Conservation (phyloP, 352 stramenopile genomes). For the Phytophthora brassicae region DNA sequence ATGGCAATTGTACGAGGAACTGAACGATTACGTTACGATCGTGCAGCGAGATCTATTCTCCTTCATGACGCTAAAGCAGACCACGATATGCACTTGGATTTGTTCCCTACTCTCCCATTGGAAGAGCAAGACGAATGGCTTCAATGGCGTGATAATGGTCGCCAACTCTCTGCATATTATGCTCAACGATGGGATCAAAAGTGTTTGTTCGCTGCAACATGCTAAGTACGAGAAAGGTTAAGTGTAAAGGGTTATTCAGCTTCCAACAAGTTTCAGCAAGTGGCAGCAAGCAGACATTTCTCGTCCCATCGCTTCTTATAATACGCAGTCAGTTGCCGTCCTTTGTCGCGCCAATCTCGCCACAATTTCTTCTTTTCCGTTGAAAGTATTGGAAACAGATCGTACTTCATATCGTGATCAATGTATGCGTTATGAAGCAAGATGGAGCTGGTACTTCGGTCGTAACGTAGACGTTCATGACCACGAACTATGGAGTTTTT, state of each 20-base stretch:
- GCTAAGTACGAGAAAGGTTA: no score
- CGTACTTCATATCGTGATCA: slow-evolving; percentile 40
- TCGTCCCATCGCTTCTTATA: slow-evolving; percentile 52
- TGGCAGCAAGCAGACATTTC: neutral
- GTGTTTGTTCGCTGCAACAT: neutral
- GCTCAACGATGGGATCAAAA: neutral
- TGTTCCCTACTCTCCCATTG: slow-evolving; percentile 1
- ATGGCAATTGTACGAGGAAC: slow-evolving; percentile 39
- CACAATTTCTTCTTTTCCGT: slow-evolving; percentile 22
- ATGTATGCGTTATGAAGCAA: slow-evolving; percentile 34
- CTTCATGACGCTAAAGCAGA: slow-evolving; percentile 23
- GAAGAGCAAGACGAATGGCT: neutral
- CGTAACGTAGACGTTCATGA: slow-evolving; percentile 43
- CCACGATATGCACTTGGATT: slow-evolving; percentile 18
- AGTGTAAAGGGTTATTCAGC: no score
- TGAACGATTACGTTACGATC: slow-evolving; percentile 44
- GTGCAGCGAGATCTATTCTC: slow-evolving; percentile 13
- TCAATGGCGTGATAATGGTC: neutral
- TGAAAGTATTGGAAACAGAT: slow-evolving; percentile 35
- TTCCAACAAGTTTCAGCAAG: no score
- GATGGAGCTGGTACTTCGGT: slow-evolving; percentile 29
- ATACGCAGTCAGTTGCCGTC: slow-evolving; percentile 46
- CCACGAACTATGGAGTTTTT: slow-evolving; percentile 42
- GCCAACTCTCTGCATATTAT: slow-evolving; percentile 5
- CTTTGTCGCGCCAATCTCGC: slow-evolving; percentile 20